phyloP scores from a whole-genome alignment of 2,329 filamentous ascomycete species.

The Ophiostoma sp. region DNA sequence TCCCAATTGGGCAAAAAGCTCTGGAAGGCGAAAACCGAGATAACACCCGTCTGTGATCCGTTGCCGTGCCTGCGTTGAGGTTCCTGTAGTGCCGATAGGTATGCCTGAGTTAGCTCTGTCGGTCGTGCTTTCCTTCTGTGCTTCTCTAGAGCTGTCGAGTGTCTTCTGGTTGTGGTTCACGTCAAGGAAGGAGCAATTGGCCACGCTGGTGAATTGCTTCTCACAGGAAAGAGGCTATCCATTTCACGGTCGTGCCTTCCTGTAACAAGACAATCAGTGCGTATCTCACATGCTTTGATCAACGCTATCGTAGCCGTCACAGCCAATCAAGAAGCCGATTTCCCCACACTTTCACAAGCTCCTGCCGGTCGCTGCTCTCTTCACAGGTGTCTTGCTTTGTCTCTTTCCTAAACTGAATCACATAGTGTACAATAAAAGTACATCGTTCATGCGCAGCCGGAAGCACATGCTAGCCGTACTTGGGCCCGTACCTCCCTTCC shows the following conservation, averaged over 20 bases:
- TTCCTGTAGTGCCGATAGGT: background rate
- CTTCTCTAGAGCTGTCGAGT: background rate
- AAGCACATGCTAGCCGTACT: background rate
- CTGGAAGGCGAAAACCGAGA: background rate
- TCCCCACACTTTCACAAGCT: constrained; percentile 34
- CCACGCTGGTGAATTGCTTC: background rate
- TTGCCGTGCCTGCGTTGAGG: background rate
- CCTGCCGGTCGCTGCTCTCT: constrained; percentile 13
- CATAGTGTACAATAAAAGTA: background rate
- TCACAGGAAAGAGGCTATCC: background rate
- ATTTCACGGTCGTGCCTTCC: background rate
- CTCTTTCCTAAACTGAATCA: constrained; percentile 1
- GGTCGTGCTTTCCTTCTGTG: background rate
- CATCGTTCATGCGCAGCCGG: background rate
- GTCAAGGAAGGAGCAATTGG: background rate
- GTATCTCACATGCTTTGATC: constrained; percentile 19
- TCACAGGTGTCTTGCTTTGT: constrained; percentile 3
- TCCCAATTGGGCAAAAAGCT: constrained; percentile 20
- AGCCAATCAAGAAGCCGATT: constrained; percentile 25
- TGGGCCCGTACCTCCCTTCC: background rate
- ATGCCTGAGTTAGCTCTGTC: background rate
- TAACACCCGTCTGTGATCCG: background rate
- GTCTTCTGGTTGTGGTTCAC: background rate
- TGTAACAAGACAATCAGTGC: background rate
- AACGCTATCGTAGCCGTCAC: background rate